Percentiles rank a stretch among this genome's conserved stretches.
Evolutionary conservation across 805 yeast species (phyloP).

Genomic region (Suhomyces sp.): DNA sequence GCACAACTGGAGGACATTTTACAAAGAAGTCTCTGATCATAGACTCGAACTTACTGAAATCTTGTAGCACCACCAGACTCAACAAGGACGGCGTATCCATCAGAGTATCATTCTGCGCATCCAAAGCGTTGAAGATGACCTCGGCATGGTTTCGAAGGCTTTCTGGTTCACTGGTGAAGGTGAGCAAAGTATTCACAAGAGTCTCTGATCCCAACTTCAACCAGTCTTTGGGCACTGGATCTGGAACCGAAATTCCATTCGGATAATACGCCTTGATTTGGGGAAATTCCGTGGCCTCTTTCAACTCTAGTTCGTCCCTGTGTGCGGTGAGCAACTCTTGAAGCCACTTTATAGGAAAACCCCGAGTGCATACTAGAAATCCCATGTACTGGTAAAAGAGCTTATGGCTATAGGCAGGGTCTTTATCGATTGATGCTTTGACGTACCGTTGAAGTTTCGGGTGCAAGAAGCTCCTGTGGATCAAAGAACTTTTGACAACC

Average conservation of each 20-base stretch:
- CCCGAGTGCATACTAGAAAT: not conserved
- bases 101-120: not conserved
- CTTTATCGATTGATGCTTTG: not conserved
- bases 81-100: not conserved
- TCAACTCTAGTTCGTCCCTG: not conserved
- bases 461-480: not conserved
- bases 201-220: not conserved
- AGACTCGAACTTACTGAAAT: not conserved
- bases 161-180: not conserved
- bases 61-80: not conserved
- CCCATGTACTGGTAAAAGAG: slow-evolving; percentile 8
- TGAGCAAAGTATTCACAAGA: not conserved
- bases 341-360: slow-evolving; percentile 7
- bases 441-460: not conserved
- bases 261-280: not conserved
- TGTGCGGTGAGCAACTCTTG: not conserved
- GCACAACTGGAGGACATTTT: not conserved
- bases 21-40: not conserved
- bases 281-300: not conserved
- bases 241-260: not conserved
- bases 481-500: not conserved
- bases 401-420: not conserved
- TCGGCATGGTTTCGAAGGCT: not conserved
- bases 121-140: not conserved
- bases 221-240: not conserved